Evolutionary conservation across 305 asterid genomes (phyloP), one percentile per base, ranked within the genome.

Genomic region (Fraxinus nigra): DNA sequence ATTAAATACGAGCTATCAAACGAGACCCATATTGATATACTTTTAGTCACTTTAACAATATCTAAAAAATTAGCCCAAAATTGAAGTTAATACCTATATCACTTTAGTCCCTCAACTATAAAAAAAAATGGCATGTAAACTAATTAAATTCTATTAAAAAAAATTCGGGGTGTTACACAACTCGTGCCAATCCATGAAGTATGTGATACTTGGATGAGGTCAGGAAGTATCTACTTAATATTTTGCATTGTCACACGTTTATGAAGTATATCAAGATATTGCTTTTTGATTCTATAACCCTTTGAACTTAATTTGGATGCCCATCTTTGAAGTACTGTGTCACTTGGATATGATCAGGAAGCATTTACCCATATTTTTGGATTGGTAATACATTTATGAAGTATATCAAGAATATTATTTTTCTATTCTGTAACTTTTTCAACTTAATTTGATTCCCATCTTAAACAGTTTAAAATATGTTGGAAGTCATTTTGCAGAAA

Each of bases 291-390:
- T 61, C 70, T 61, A 20, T 20, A 32, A 35, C 16, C 13, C 11
- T 77, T 74, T 28, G 16, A 65, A 73, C 69, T 51, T 54, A 54
- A 61, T 61, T 61, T 61, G 32, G 32, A 61, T 22, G 20, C 32
- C 70, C 70, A 26, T 40, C 80, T 56, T 18, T 72, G 3, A 63
- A 5, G 74, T 70, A 75, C 59, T 82, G 26, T 48, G 7, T 75
- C 63, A 61, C 38, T 48, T 48, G 63, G 56, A 83, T 72, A 43
- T n/a, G 34, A n/a, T 84, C 75, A 77, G 18, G 73, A 43, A 30
- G 22, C 48, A 75, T 40, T 78, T 80, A 26, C 54, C 59, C 43
- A 28, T 70, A 20, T 20, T 75, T 65, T 61, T 63, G 43, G 63
- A 43, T 76, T 76, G 40, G 77, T 33, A 40, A 74, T 82, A 35